A percentile compares a stretch with the other conserved stretches of the same genome.
Conservation (phyloP, 257 asterid species). For the Solanum medicagineum region DNA sequence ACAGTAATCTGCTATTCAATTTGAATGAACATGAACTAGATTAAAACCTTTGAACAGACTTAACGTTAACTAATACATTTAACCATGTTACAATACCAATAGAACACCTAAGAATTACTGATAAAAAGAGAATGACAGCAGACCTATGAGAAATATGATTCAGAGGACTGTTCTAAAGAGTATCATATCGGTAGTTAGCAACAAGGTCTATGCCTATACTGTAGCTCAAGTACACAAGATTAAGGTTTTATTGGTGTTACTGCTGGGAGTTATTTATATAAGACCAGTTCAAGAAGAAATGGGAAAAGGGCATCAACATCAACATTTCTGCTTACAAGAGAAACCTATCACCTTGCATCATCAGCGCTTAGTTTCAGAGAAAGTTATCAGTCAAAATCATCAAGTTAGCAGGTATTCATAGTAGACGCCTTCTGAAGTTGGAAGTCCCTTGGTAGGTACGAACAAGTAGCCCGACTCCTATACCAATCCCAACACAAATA, state of each 20-base stretch:
- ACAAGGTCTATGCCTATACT: background rate
- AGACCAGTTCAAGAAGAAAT: background rate
- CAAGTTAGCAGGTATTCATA: slow-evolving; percentile 9
- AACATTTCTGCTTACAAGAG: background rate
- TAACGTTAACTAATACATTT: background rate
- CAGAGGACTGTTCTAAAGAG: background rate
- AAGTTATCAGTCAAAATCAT: background rate
- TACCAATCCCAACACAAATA: slow-evolving; percentile 54
- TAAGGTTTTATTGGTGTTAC: background rate
- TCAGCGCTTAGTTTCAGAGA: background rate
- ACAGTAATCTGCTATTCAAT: background rate
- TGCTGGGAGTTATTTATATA: background rate
- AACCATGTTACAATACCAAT: background rate
- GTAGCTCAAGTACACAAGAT: background rate
- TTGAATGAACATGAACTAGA: background rate
- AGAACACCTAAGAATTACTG: background rate
- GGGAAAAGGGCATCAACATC: background rate
- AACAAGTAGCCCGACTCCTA: slow-evolving; percentile 62
- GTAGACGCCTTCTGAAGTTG: slow-evolving; percentile 39
- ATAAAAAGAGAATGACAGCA: background rate
- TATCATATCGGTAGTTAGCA: background rate
- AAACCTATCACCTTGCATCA: background rate
- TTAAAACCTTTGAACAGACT: background rate
- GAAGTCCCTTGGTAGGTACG: slow-evolving; percentile 67
- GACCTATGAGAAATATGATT: background rate